Evolutionary conservation across 192 early-diverging fungal species (phyloP).

Genomic region (Coemansia sp.): DNA sequence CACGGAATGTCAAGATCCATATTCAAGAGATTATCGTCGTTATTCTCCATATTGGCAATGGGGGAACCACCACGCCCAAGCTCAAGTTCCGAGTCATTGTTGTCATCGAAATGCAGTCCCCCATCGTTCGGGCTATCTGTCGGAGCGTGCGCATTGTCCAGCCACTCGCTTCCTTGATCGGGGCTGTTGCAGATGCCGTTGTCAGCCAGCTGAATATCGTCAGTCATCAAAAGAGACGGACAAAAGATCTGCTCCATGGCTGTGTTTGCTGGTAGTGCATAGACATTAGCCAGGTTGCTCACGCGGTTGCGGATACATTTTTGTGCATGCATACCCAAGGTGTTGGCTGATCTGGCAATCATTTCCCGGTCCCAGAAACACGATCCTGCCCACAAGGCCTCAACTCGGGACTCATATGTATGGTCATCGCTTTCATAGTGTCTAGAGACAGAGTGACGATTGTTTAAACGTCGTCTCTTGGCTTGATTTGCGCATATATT

Average conservation of each 20-base stretch:
- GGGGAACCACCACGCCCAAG: constrained; percentile 24
- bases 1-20: constrained; percentile 43
- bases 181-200: not conserved
- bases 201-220: not conserved
- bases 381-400: constrained; percentile 26
- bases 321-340: not conserved
- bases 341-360: not conserved
- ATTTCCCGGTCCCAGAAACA: constrained; percentile 25
- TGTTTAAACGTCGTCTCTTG: constrained; percentile 1
- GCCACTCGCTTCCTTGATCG: no score
- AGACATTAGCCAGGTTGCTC: not conserved
- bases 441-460: not conserved
- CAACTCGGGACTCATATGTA: constrained; percentile 10
- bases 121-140: not conserved
- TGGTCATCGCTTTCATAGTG: not conserved
- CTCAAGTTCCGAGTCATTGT: constrained; percentile 25
- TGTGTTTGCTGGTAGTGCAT: not conserved
- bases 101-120: not conserved
- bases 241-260: constrained; percentile 3
- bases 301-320: not conserved
- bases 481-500: not conserved
- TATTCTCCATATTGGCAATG: not conserved
- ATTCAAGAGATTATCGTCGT: constrained; percentile 4
- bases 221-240: not conserved
- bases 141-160: no score